Conservation (phyloP, 2,329 filamentous ascomycete genomes). For the Colletotrichum echinochloae region DNA sequence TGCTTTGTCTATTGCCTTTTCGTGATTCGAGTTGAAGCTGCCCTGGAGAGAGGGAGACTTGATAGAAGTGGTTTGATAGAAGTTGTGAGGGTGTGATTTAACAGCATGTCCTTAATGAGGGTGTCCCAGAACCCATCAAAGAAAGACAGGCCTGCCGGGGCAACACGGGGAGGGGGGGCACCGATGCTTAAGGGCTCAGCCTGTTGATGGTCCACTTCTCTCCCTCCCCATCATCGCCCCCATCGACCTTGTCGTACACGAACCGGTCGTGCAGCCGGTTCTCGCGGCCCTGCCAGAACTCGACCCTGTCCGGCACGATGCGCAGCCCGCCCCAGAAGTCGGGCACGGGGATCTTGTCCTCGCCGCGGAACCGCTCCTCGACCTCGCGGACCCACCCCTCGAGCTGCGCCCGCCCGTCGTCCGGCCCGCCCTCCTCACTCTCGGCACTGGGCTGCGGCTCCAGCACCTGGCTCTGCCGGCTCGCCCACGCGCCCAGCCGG, state of each 20-base stretch:
- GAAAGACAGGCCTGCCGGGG: no score
- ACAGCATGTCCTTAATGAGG: no score
- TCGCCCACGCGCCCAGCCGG: conserved; percentile 93
- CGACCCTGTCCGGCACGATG: conserved; percentile 85
- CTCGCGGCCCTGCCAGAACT: conserved; percentile 96
- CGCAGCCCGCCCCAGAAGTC: conserved; percentile 95
- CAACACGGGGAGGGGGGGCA: not conserved
- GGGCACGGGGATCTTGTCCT: conserved; percentile 87
- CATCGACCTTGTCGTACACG: conserved; percentile 76
- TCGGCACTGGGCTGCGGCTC: conserved; percentile 51
- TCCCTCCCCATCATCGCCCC: conserved; percentile 53
- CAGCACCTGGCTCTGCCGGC: conserved; percentile 85
- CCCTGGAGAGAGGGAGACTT: not conserved
- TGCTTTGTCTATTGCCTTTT: no score
- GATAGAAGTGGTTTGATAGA: no score
- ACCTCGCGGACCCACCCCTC: conserved; percentile 82
- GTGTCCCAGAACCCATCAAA: not conserved
- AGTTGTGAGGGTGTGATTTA: not conserved
- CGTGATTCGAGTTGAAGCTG: not conserved
- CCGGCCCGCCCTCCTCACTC: conserved; percentile 51
- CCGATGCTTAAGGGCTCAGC: conserved; percentile 71
- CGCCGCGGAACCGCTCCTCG: conserved; percentile 79
- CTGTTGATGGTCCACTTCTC: conserved; percentile 76
- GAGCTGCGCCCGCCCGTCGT: conserved; percentile 79
- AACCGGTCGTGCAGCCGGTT: conserved; percentile 96